A percentile compares a stretch with the other conserved stretches of the same genome.
Evolutionary conservation across 768 basidiomycete genomes (phyloP).

Genomic region (Lactarius hatsudake): DNA sequence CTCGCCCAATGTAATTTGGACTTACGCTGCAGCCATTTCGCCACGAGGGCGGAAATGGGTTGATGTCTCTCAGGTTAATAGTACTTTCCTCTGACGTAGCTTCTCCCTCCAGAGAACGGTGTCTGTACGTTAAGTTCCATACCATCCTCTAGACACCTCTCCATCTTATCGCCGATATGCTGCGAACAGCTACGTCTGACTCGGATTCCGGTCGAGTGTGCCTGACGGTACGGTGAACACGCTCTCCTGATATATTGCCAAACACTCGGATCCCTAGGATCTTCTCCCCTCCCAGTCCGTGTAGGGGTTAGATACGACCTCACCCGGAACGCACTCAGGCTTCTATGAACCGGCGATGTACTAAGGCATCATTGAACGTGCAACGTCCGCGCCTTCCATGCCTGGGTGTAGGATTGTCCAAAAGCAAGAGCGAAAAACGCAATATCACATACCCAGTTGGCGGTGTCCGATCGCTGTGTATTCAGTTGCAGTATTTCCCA

Average conservation of each 20-base stretch:
- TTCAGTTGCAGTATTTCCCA: background rate
- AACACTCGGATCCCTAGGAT: background rate
- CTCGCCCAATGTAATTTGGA: background rate
- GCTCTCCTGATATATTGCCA: background rate
- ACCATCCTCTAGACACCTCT: background rate
- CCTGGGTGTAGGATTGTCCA: background rate
- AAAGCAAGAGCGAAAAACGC: background rate
- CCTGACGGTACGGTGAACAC: background rate
- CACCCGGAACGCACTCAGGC: background rate
- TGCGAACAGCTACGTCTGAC: background rate
- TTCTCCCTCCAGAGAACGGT: background rate
- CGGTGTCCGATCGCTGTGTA: background rate
- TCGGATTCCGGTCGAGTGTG: background rate
- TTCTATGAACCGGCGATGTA: background rate
- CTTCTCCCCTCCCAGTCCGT: background rate
- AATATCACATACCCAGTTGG: background rate
- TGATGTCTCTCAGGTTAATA: background rate
- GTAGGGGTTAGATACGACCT: background rate
- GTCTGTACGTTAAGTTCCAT: background rate
- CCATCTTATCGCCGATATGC: background rate
- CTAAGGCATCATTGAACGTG: background rate
- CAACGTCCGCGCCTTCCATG: background rate
- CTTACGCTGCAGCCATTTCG: background rate
- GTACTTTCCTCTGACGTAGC: background rate
- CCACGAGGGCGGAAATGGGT: background rate